Base-by-base conservation (phyloP, 2,329 filamentous ascomycete species). In the Ophiostoma ips region DNA sequence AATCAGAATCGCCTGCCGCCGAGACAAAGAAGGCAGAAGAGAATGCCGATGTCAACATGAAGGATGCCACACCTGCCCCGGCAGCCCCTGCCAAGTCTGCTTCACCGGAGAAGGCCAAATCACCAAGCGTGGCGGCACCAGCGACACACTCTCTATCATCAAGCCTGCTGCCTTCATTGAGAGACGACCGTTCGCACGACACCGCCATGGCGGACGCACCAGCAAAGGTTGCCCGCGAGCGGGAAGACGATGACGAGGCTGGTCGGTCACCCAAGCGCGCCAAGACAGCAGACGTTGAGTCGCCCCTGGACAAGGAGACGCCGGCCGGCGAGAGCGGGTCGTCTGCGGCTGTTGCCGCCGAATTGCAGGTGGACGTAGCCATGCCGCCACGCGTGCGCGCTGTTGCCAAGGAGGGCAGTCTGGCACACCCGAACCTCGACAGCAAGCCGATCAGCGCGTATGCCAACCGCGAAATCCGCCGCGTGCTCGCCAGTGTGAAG, bases 231-330 rank as follows among this genome's bases (percentile, higher is more conserved):
- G 73, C 86, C 1, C 80, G 87, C 11, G 83, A 82, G 57, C 81
- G 89, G 13, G 87, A 94, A 52, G 81, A 87, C 5, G 87, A 94
- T 55, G 69, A 70, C 1, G 68, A 68, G 13, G 69, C 71, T 11
- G 77, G 87, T 55, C 87, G 83, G 49, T 77, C 77, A 15, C 77
- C 87, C 1, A 95, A 95, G 70, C 81, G 89, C 24, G 79, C 85
- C 35, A 90, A 82, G 66, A 84, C 86, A 1, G 68, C 70, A 31
- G 64, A 55, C 11, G 34, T 28, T 2, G 56, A 52, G 15, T 54
- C 56, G 1, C 50, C 58, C 7, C 49, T 56, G 8, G 56, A 21
- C 3, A 13, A 43, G 15, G 50, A 21, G 5, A n/a, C 30, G 6
- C 11, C 44, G 9, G 24, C 43, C 6, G 50, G 19, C 1, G 16